Conservation (phyloP, 2,329 filamentous ascomycete genomes). For the Ophiostoma tasmaniense region DNA sequence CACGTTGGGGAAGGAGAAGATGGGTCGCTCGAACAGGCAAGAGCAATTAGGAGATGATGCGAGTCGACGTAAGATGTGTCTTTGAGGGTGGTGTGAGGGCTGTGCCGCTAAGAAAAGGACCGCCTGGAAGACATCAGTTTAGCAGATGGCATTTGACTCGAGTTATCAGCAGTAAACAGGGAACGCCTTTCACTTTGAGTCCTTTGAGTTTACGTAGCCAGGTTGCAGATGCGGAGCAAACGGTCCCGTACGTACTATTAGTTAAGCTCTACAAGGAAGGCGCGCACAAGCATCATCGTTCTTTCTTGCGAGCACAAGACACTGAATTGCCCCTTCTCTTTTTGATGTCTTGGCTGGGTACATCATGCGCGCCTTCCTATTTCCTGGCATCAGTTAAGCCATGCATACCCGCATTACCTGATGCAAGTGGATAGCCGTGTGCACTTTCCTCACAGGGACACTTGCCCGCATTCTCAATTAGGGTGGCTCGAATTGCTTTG, state of each 20-base stretch:
- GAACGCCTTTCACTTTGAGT: background rate
- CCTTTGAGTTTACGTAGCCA: background rate
- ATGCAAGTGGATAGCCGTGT: background rate
- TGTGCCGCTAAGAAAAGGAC: conserved; percentile 8
- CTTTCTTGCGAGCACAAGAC: background rate
- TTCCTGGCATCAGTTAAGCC: background rate
- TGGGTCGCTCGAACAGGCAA: background rate
- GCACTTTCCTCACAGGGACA: background rate
- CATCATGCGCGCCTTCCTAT: background rate
- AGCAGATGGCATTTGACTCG: background rate
- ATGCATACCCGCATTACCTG: background rate
- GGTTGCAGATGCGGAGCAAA: background rate
- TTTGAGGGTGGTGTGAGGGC: background rate
- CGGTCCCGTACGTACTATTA: background rate
- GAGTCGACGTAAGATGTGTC: background rate
- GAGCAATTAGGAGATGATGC: background rate
- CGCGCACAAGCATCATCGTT: background rate
- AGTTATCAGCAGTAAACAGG: background rate
- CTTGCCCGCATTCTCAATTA: background rate
- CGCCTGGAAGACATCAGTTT: background rate
- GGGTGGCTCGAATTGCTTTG: background rate
- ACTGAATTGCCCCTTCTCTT: background rate
- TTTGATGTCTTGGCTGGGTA: background rate
- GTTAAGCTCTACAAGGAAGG: background rate
- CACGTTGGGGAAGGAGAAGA: background rate